Evolutionary conservation across 176 grass and related monocot genomes (phyloP), one percentile per base, ranked within the genome.

Genomic region (Oryza nivara): DNA sequence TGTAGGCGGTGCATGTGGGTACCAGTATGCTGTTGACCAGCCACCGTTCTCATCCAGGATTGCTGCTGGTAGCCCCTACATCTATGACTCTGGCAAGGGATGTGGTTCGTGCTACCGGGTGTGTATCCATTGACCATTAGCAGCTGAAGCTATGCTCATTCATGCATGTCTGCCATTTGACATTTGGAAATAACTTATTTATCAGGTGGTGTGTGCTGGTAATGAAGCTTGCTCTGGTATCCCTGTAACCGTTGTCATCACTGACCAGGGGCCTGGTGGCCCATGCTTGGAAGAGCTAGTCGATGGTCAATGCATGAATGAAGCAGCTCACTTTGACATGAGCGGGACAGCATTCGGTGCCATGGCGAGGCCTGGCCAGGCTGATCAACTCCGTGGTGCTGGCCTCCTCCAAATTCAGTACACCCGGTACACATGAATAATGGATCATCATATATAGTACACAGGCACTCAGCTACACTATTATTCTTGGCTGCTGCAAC

Each of bases 1-100:
- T 69, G 66, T 78, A 94, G 95, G 95, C 80, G 95, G 95, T 83
- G 95, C 92, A 22, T 94, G 95, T 66, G 95, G 95, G 4, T 97
- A 92, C 73, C 89, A 88, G 60, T 79, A 81, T 65, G 92, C 90
- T n/a, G 95, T 97, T 2, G 92, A 91, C 9, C 64, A 87, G 30
- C 81, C 86, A 0, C 95, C 95, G 0, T 92, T 97, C 74, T 92
- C 90, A 3, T 92, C 92, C 84, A 82, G 94, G 88, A 92, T 94
- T 47, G 89, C 95, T 9, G 95, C 95, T 0, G 95, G 95, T 11
- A 91, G 88, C n/a, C 92, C 95, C 28, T 86, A 87, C 22, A 82
- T 97, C 81, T 97, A 89, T 9, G 85, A 87, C 49, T 92, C 88
- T 13, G 92, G 95, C 61, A 88, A 91, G 20, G 92, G 92, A 54